Percentiles rank a stretch among this genome's conserved stretches.
These are phyloP conservation scores for Aureobasidium leucospermi DNA, from an alignment of 2,329 filamentous ascomycete genomes.

Conservation along the genomic window DNA sequence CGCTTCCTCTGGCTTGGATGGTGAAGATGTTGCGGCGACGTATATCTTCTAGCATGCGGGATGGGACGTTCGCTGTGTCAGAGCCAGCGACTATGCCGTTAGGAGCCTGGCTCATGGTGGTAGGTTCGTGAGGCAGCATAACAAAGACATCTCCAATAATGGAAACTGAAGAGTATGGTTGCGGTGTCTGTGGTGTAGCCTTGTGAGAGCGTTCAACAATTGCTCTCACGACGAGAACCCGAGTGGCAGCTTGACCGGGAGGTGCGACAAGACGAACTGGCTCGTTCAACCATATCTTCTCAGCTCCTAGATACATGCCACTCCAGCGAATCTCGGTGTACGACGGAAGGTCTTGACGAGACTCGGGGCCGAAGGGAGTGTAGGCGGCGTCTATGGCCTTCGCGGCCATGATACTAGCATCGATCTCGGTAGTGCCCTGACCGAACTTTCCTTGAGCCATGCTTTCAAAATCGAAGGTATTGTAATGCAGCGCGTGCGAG, in stretches of 20 bases:
- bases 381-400: conserved; percentile 50
- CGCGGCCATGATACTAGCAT: conserved; percentile 51
- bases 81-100: conserved; percentile 18
- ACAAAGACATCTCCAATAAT: conserved; percentile 48
- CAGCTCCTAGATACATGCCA: conserved; percentile 50
- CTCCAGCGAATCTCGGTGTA: conserved; percentile 41
- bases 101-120: conserved; percentile 21
- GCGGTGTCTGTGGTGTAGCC: conserved; percentile 18
- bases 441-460: conserved; percentile 38
- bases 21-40: conserved; percentile 40
- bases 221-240: conserved; percentile 42
- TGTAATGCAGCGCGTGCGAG: conserved; percentile 33
- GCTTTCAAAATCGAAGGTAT: conserved; percentile 45
- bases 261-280: conserved; percentile 43
- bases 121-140: conserved; percentile 35
- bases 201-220: conserved; percentile 34
- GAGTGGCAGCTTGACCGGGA: conserved; percentile 31
- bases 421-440: conserved; percentile 43
- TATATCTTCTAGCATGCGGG: conserved; percentile 46
- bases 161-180: conserved; percentile 16
- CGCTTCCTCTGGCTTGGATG: conserved; percentile 28
- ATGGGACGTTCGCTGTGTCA: conserved; percentile 39
- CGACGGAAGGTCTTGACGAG: conserved; percentile 30
- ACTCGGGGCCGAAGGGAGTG: conserved; percentile 45
- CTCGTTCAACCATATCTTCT: conserved; percentile 55